These are phyloP conservation scores for Encephalitozoon cuniculi DNA, from an alignment of 371 early-diverging fungal species.

Conservation along the genomic window DNA sequence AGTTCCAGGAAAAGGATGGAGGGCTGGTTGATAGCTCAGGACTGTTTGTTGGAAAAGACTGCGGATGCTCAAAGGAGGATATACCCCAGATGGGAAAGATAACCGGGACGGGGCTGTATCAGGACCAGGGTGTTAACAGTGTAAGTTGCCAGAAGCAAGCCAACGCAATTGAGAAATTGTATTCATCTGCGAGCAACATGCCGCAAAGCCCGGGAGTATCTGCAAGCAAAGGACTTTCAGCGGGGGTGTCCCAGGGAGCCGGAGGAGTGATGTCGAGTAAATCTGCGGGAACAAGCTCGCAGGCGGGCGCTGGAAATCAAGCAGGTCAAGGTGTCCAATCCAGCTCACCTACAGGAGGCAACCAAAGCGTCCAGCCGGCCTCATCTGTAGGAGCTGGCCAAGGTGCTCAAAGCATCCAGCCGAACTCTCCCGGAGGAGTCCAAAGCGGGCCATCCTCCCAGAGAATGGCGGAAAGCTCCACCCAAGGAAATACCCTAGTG, in stretches of 20 bases:
- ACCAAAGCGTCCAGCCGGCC: background rate
- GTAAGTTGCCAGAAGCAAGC: slow-evolving; percentile 27
- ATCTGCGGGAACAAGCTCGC: background rate
- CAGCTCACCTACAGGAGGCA: background rate
- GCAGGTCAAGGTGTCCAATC: background rate
- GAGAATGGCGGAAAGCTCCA: background rate
- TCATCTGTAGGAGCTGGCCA: background rate
- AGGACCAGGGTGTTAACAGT: slow-evolving; percentile 39
- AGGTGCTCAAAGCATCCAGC: background rate
- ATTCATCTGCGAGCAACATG: background rate
- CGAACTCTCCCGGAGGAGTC: background rate
- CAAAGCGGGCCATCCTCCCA: background rate
- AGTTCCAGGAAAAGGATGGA: slow-evolving; percentile 50
- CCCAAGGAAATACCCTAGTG: background rate
- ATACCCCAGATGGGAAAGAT: slow-evolving; percentile 54
- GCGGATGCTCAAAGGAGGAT: slow-evolving; percentile 53
- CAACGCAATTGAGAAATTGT: slow-evolving; percentile 44
- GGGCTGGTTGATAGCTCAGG: slow-evolving; percentile 55
- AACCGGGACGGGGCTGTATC: slow-evolving; percentile 49
- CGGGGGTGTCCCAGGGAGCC: background rate
- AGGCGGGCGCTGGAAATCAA: background rate
- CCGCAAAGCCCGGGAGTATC: background rate
- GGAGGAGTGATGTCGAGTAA: background rate
- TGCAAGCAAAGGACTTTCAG: background rate
- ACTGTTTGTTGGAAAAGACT: slow-evolving; percentile 59